phyloP scores from a whole-genome alignment of 768 basidiomycete species.

The Pisolithus albus region DNA sequence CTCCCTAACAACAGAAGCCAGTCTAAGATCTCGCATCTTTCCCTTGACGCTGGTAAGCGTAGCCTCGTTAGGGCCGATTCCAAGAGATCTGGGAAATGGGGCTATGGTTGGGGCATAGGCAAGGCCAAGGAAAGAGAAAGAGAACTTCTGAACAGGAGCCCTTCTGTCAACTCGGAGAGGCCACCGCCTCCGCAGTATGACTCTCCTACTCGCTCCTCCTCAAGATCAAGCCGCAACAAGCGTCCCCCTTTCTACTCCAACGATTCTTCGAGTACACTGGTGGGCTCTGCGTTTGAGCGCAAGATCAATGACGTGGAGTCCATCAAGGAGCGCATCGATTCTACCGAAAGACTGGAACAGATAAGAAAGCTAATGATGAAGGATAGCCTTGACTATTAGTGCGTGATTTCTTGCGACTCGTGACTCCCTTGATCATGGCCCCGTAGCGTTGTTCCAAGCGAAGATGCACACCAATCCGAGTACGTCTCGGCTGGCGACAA shows the following conservation, averaged over 20 bases:
- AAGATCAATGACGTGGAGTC: constrained; percentile 61
- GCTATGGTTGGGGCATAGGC: constrained; percentile 68
- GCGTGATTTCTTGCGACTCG: constrained; percentile 24
- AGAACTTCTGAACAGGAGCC: constrained; percentile 28
- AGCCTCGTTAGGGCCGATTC: constrained; percentile 51
- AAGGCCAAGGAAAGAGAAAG: constrained; percentile 43
- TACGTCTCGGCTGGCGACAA: constrained; percentile 73
- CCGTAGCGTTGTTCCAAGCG: constrained; percentile 64
- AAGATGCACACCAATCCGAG: constrained; percentile 81
- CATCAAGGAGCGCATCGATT: constrained; percentile 48
- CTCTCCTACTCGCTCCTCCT: constrained; percentile 30
- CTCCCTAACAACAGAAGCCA: constrained; percentile 31
- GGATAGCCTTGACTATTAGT: constrained; percentile 73
- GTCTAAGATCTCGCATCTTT: constrained; percentile 38
- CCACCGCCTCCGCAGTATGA: constrained; percentile 27
- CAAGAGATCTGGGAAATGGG: constrained; percentile 53
- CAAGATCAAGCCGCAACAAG: constrained; percentile 34
- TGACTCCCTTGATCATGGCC: constrained; percentile 5
- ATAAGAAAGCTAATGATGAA: constrained; percentile 61
- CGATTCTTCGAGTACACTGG: constrained; percentile 64
- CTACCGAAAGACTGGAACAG: constrained; percentile 50
- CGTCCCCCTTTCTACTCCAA: constrained; percentile 43
- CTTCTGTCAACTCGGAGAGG: constrained; percentile 33
- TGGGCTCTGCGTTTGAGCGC: constrained; percentile 67
- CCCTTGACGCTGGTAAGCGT: constrained; percentile 26